Base-by-base conservation (phyloP, 2,329 filamentous ascomycete genomes). In the Mycocentrospora acerina region DNA sequence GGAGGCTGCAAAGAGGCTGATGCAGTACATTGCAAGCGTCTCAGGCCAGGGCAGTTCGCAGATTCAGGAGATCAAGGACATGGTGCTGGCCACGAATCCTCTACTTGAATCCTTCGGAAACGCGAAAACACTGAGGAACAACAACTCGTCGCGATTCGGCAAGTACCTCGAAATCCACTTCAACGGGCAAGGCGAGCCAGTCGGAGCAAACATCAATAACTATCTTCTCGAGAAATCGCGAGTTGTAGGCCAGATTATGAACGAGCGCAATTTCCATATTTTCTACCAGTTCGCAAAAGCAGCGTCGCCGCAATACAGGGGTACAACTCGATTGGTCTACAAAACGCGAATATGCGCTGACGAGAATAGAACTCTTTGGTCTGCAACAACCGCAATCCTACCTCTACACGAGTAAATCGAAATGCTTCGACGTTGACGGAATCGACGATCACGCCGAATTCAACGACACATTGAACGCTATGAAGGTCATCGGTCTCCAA, bases 251-350 rank as follows among this genome's bases (percentile, higher is more conserved):
- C 93, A 97, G 73, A 97, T 97, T 55, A 77, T 74, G 42, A 95
- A 96, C 67, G 93, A 98, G 77, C 83, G 93, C 55, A 97, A 95
- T 71, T 98, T 98, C 70, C 93, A 98, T 71, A 97, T 98, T 60
- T 98, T 98, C 69, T 98, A 98, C 71, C 93, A 98, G 69, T 96
- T 97, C 69, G 88, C 93, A 31, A 98, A 97, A 71, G 90, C 88
- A 4, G 91, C 91, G 8, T 86, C 90, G n/a, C 78, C 85, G 53
- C 81, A 85, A 42, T 94, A 97, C 69, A 79, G 89, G 65, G 74
- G 75, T 77, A 68, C 43, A 62, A 8, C 15, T 15, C 31, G 17
- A 13, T 11, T 4, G 28, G 33, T 7, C 2, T 7, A 22, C 3
- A 2, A 6, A 12, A 29, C 5, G 12, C 3, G 14, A 25, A 25